Conservation (phyloP, 2,329 filamentous ascomycete species). For the Fusarium sambucinum region DNA sequence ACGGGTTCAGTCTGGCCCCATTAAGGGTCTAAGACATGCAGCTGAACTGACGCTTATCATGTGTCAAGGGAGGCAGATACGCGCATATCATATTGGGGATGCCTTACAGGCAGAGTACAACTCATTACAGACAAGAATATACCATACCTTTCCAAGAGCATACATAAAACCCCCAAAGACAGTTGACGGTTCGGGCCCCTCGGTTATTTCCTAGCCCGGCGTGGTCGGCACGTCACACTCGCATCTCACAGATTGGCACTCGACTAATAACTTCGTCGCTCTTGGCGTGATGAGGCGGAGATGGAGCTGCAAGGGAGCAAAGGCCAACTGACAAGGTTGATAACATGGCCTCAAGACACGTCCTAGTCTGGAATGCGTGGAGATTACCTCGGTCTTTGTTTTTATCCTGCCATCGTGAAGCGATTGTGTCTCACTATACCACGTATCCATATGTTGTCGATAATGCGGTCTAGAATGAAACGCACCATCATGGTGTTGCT, state of each 20-base stretch:
- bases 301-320: slow-evolving; percentile 32
- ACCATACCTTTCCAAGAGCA: slow-evolving; percentile 6
- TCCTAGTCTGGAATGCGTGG: slow-evolving; percentile 27
- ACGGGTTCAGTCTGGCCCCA: slow-evolving; percentile 9
- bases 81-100: slow-evolving; percentile 1
- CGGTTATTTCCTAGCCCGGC: slow-evolving; percentile 17
- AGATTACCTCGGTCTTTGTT: slow-evolving; percentile 28
- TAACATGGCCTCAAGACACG: slow-evolving; percentile 12
- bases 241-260: not conserved
- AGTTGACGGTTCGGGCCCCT: slow-evolving; percentile 30
- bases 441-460: slow-evolving; percentile 25
- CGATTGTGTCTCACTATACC: slow-evolving; percentile 30
- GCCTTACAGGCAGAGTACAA: not conserved
- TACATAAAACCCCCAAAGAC: slow-evolving; percentile 31
- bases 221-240: slow-evolving; percentile 2
- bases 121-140: slow-evolving; percentile 5
- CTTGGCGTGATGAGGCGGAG: slow-evolving; percentile 9
- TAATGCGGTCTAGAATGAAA: slow-evolving; percentile 32
- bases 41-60: slow-evolving; percentile 8
- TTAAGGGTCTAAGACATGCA: slow-evolving; percentile 39
- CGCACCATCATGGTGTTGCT: slow-evolving; percentile 27
- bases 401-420: slow-evolving; percentile 16
- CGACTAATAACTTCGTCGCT: slow-evolving; percentile 14
- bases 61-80: slow-evolving; percentile 21
- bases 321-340: slow-evolving; percentile 22